phyloP scores from a whole-genome alignment of 208 protist genomes.

The Leishmania amazonensis region DNA sequence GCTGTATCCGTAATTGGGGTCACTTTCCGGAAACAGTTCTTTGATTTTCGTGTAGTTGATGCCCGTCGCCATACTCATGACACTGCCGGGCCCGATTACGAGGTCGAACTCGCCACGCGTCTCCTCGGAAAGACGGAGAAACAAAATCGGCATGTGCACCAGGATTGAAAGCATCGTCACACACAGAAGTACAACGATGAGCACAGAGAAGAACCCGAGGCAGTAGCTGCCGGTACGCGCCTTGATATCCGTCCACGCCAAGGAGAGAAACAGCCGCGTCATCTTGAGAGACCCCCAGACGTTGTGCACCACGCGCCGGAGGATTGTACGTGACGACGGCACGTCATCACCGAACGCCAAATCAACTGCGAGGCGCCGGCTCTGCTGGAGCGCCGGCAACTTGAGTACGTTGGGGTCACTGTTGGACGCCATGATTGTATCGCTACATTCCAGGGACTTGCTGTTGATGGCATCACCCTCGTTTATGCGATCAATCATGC shows the following conservation, averaged over 20 bases:
- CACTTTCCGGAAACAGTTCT: conserved; percentile 16
- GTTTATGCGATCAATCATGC: neutral
- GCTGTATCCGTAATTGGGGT: conserved; percentile 27
- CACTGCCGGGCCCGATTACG: conserved; percentile 35
- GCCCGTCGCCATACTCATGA: conserved; percentile 30
- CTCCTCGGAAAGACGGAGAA: conserved; percentile 65
- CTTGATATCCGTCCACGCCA: conserved; percentile 44
- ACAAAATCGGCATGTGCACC: conserved; percentile 62
- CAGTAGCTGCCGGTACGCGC: conserved; percentile 53
- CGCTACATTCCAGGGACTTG: neutral
- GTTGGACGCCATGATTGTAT: neutral
- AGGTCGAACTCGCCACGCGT: conserved; percentile 53
- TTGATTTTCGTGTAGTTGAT: conserved; percentile 60
- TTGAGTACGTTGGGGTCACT: neutral
- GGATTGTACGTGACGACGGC: conserved; percentile 7
- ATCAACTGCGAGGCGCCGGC: conserved; percentile 28
- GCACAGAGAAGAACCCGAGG: conserved; percentile 67
- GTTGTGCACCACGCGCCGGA: conserved; percentile 23
- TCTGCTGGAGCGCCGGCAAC: conserved; percentile 1
- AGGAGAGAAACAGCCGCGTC: conserved; percentile 41
- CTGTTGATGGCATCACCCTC: neutral
- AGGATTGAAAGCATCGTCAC: conserved; percentile 67
- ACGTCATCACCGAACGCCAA: conserved; percentile 24
- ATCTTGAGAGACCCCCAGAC: conserved; percentile 30
- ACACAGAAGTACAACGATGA: conserved; percentile 73